These are phyloP conservation scores for Polyporus tsugae DNA, from an alignment of 1,284 basidiomycete genomes.

Conservation along the genomic window DNA sequence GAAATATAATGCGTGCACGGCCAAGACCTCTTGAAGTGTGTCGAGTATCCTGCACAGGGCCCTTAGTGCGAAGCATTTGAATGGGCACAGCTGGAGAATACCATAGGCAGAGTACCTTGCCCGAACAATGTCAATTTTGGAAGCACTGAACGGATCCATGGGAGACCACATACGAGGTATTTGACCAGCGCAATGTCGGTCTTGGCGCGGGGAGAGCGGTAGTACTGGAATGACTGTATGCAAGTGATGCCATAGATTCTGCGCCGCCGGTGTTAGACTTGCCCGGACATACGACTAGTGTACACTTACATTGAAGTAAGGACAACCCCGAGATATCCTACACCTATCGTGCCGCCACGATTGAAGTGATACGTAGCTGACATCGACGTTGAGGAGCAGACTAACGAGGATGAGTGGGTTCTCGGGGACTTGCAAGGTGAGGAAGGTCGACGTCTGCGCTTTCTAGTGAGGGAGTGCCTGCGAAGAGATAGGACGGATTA, in stretches of 20 bases:
- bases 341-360: background rate
- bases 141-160: background rate
- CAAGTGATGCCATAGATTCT: constrained; percentile 1
- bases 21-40: background rate
- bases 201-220: background rate
- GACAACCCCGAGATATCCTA: background rate
- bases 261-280: background rate
- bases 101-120: background rate
- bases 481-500: background rate
- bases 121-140: background rate
- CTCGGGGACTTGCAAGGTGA: background rate
- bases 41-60: background rate
- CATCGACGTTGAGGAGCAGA: background rate
- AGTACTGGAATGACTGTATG: constrained; percentile 5
- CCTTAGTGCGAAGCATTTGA: background rate
- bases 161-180: background rate
- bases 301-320: background rate
- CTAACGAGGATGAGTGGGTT: background rate
- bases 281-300: background rate
- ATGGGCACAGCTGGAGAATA: background rate
- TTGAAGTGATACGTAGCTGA: background rate
- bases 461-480: background rate
- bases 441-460: background rate
- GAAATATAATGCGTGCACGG: background rate
- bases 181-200: background rate